These are phyloP conservation scores for Dendrobium huoshanense DNA, from an alignment of 106 monocot genomes.

Conservation along the genomic window DNA sequence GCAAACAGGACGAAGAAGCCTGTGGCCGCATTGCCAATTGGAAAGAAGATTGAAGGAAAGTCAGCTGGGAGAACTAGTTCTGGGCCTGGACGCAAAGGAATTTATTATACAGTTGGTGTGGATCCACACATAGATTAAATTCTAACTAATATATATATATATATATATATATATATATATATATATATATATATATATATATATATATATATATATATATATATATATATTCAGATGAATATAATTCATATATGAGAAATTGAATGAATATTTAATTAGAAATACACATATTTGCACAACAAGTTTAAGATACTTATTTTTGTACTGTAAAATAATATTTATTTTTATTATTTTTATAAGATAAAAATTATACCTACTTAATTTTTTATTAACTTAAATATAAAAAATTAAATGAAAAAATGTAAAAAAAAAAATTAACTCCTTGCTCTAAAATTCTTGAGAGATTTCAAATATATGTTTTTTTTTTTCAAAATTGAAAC, in stretches of 20 bases:
- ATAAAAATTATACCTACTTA: background rate
- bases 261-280: background rate
- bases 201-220: too few relatives aligned
- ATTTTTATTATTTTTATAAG: background rate
- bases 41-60: slow-evolving; percentile 51
- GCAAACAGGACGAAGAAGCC: slow-evolving; percentile 52
- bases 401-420: too few relatives aligned
- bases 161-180: too few relatives aligned
- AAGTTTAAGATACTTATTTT: background rate
- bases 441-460: too few relatives aligned
- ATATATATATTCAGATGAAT: background rate
- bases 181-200: too few relatives aligned
- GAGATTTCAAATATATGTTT: too few relatives aligned
- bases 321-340: background rate
- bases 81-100: slow-evolving; percentile 9
- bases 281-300: background rate
- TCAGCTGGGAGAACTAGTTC: slow-evolving; percentile 34
- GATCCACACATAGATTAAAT: too few relatives aligned
- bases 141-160: too few relatives aligned
- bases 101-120: background rate
- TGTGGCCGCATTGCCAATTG: slow-evolving; percentile 54
- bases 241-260: background rate
- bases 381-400: background rate
- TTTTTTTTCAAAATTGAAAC: too few relatives aligned
- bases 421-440: too few relatives aligned